phyloP scores from a whole-genome alignment of 768 basidiomycete genomes.

The Mycena polygramma region DNA sequence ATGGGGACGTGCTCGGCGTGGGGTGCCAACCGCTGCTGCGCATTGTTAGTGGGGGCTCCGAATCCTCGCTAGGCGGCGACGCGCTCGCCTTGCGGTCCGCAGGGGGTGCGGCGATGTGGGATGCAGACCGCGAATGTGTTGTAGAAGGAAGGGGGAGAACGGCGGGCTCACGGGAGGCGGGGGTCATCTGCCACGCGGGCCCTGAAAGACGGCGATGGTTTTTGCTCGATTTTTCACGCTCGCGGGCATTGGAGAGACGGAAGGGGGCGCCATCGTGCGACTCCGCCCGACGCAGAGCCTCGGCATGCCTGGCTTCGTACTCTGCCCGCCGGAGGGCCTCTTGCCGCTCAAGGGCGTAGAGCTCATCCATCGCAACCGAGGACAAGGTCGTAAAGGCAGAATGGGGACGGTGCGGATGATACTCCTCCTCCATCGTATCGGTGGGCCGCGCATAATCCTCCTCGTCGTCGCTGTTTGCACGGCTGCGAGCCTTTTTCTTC shows the following conservation, averaged over 20 bases:
- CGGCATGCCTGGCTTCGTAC: conserved; percentile 84
- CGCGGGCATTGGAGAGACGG: conserved; percentile 37
- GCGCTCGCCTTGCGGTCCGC: conserved; percentile 26
- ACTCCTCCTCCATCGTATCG: conserved; percentile 41
- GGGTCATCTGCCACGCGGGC: conserved; percentile 67
- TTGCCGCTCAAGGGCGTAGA: conserved; percentile 88
- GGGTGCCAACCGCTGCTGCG: conserved; percentile 39
- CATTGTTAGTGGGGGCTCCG: conserved; percentile 26
- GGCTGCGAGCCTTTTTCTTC: conserved; percentile 85
- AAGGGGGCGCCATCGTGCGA: conserved; percentile 17
- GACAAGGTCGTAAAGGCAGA: conserved; percentile 78
- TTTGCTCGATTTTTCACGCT: conserved; percentile 44
- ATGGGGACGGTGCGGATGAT: conserved; percentile 31
- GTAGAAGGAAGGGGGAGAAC: conserved; percentile 33
- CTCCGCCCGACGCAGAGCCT: conserved; percentile 77
- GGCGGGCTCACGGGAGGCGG: conserved; percentile 50
- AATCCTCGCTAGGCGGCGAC: conserved; percentile 28
- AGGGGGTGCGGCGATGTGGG: conserved; percentile 45
- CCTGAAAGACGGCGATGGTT: conserved; percentile 65
- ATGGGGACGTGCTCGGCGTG: conserved; percentile 84
- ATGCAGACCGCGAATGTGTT: conserved; percentile 55
- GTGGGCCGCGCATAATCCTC: conserved; percentile 64
- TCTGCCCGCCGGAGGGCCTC: conserved; percentile 90
- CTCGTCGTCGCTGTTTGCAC: conserved; percentile 88
- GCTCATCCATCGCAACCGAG: conserved; percentile 87